Evolutionary conservation across 1,139 yeast genomes (phyloP).

Genomic region (Suhomyces terraborum): DNA sequence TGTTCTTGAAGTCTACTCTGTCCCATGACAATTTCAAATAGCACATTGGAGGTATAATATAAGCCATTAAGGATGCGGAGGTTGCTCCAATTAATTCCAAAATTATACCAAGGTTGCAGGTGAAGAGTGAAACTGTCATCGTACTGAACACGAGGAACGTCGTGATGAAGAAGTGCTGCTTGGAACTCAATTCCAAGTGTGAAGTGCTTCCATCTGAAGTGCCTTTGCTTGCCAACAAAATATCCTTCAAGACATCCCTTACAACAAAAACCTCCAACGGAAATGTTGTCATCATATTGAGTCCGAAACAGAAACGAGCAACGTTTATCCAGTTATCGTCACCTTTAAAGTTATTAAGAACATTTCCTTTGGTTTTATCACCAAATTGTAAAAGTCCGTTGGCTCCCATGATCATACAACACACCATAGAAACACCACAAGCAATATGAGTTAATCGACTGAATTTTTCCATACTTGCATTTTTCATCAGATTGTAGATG

Average conservation of each 20-base stretch:
- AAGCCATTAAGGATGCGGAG: slow-evolving; percentile 90
- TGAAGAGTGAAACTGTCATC: slow-evolving; percentile 73
- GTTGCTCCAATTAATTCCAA: slow-evolving; percentile 90
- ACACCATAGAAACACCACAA: slow-evolving; percentile 76
- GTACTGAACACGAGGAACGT: slow-evolving; percentile 65
- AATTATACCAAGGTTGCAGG: slow-evolving; percentile 88
- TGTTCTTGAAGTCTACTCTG: slow-evolving; percentile 37
- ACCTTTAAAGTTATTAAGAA: slow-evolving; percentile 80
- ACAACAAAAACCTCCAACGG: slow-evolving; percentile 91
- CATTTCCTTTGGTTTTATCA: slow-evolving; percentile 78
- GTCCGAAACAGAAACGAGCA: slow-evolving; percentile 89
- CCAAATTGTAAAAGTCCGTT: slow-evolving; percentile 80
- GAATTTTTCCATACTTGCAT: slow-evolving; percentile 76
- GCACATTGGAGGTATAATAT: slow-evolving; percentile 86
- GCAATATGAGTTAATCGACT: slow-evolving; percentile 80
- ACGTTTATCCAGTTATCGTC: slow-evolving; percentile 74
- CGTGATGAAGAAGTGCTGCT: slow-evolving; percentile 67
- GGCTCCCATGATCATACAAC: slow-evolving; percentile 77
- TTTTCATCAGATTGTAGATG: slow-evolving; percentile 78
- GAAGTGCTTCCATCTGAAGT: slow-evolving; percentile 33
- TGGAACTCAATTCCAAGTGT: slow-evolving; percentile 44
- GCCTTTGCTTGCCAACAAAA: slow-evolving; percentile 39
- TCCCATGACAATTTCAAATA: slow-evolving; percentile 65
- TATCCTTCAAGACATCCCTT: slow-evolving; percentile 77
- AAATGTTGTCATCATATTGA: slow-evolving; percentile 91